Conservation (phyloP, 164 flowering plant genomes). For the Vitis riparia region DNA sequence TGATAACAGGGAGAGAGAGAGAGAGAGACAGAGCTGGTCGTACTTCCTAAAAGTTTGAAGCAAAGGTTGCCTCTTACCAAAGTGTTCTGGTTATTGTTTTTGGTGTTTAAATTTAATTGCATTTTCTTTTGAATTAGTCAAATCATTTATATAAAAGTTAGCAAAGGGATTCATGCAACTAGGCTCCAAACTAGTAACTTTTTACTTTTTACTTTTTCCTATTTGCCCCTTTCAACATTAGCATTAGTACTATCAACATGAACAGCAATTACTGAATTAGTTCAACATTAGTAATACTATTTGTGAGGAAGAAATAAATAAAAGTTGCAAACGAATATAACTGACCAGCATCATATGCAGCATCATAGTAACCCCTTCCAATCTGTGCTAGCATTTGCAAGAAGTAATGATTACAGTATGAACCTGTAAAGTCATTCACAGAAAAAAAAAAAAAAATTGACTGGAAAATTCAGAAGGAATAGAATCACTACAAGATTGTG, state of each 20-base stretch:
- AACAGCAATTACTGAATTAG: background rate
- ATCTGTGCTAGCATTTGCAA: slow-evolving; percentile 71
- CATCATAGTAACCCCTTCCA: slow-evolving; percentile 66
- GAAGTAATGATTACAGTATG: slow-evolving; percentile 87
- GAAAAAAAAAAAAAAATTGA: background rate
- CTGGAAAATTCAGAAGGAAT: background rate
- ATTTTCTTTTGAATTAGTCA: too few species aligned
- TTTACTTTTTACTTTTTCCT: background rate
- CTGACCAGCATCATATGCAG: slow-evolving; percentile 71
- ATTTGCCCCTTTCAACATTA: background rate
- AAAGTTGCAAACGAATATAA: background rate
- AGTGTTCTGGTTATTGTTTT: too few species aligned
- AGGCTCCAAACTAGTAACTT: background rate
- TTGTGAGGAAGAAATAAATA: too few species aligned
- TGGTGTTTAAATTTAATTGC: too few species aligned
- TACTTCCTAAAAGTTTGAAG: too few species aligned
- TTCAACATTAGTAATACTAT: too few species aligned
- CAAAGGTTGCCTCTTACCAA: too few species aligned
- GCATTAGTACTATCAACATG: background rate
- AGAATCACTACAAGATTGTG: background rate
- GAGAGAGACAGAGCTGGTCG: too few species aligned
- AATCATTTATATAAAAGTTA: background rate
- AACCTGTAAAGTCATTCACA: slow-evolving; percentile 42
- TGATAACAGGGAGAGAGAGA: too few species aligned
- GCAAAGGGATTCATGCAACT: background rate